These are phyloP conservation scores for Boletus vermiculosoides DNA, from an alignment of 768 basidiomycete genomes.

Conservation along the genomic window DNA sequence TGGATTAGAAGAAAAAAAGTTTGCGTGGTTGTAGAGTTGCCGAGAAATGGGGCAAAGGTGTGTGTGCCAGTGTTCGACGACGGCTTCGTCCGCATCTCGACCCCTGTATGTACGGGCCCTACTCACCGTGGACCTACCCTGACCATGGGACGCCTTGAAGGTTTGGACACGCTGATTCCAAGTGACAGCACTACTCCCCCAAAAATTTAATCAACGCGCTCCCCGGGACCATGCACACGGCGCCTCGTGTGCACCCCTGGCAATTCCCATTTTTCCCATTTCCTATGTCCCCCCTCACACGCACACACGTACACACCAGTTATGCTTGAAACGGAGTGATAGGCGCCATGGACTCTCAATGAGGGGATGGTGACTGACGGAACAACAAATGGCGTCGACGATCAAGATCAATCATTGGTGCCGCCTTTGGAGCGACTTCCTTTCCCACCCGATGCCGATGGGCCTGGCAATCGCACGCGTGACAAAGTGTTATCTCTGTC, in stretches of 20 bases:
- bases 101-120: neutral
- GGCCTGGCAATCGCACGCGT: neutral
- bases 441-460: no score
- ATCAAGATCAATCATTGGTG: neutral
- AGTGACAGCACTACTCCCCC: neutral
- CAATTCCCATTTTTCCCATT: neutral
- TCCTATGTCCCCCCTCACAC: neutral
- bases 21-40: neutral
- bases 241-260: neutral
- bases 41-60: neutral
- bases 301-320: neutral
- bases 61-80: no score
- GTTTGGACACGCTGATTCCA: neutral
- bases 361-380: neutral
- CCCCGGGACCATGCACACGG: neutral
- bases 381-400: neutral
- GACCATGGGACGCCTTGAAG: neutral
- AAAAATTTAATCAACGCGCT: neutral
- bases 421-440: neutral
- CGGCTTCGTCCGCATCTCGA: no score
- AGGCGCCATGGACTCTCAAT: neutral
- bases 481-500: neutral
- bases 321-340: neutral
- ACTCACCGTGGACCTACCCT: neutral
- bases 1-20: neutral